Evolutionary conservation across 208 protist genomes (phyloP).

Genomic region (Trypanosoma rangeli): DNA sequence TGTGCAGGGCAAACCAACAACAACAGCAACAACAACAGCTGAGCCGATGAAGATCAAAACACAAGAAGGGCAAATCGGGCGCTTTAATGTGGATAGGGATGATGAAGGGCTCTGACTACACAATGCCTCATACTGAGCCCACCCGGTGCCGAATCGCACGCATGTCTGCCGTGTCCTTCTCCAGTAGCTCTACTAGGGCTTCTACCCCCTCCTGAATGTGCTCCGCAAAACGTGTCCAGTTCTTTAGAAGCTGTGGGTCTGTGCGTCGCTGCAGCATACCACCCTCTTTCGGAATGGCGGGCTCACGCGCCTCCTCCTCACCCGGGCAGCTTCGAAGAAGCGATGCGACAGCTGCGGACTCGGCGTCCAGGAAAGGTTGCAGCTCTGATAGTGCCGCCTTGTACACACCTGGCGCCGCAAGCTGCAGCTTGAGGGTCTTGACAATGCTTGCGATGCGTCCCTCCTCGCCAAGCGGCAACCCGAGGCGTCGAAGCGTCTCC

Average conservation of each 20-base stretch:
- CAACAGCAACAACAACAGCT: neutral
- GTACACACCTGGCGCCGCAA: slow-evolving; percentile 53
- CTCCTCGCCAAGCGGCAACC: slow-evolving; percentile 42
- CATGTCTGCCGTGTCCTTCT: slow-evolving; percentile 49
- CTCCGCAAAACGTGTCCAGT: slow-evolving; percentile 47
- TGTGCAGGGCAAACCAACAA: neutral
- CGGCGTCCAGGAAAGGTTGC: slow-evolving; percentile 48
- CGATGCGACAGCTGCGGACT: slow-evolving; percentile 40
- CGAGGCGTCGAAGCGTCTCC: slow-evolving; percentile 53
- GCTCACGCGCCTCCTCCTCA: slow-evolving; percentile 20
- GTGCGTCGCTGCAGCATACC: slow-evolving; percentile 38
- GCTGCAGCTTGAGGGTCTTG: slow-evolving; percentile 39
- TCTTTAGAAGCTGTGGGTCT: slow-evolving; percentile 42
- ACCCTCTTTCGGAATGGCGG: slow-evolving; percentile 5
- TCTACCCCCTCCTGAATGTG: slow-evolving; percentile 68
- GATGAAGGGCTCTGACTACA: neutral
- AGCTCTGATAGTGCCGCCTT: slow-evolving; percentile 40
- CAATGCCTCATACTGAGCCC: neutral
- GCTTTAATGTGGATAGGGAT: neutral
- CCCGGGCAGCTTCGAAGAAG: slow-evolving; percentile 8
- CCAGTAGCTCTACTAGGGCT: slow-evolving; percentile 40
- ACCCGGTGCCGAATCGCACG: slow-evolving; percentile 43
- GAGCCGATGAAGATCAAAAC: neutral
- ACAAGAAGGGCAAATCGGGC: neutral
- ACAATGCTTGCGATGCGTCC: slow-evolving; percentile 36